These are phyloP conservation scores for Salmacisia buchloeana DNA, from an alignment of 1,284 basidiomycete species.

Conservation along the genomic window DNA sequence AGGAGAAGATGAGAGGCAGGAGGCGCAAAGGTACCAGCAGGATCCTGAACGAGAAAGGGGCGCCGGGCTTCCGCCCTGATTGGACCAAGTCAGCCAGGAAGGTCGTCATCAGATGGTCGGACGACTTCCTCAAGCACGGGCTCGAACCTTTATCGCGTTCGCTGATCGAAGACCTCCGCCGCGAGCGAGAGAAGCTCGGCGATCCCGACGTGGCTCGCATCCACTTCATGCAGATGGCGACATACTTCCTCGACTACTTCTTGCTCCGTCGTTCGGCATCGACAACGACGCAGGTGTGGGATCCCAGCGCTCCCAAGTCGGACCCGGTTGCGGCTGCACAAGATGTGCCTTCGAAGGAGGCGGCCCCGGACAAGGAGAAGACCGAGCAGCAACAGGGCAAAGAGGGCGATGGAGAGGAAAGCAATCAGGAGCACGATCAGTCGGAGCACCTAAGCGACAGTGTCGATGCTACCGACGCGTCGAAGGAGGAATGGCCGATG, in stretches of 20 bases:
- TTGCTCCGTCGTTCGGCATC: constrained; percentile 25
- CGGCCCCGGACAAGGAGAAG: background rate
- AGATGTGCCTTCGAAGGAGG: too few relatives aligned
- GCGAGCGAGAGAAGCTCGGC: constrained; percentile 45
- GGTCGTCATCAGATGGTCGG: constrained; percentile 37
- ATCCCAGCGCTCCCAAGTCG: background rate
- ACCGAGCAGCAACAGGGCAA: constrained; percentile 9
- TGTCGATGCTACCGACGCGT: background rate
- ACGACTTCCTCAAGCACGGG: constrained; percentile 40
- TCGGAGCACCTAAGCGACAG: too few relatives aligned
- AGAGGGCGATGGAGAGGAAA: background rate
- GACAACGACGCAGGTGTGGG: background rate
- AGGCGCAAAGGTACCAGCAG: constrained; percentile 23
- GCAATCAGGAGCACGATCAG: background rate
- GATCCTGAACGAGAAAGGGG: constrained; percentile 36
- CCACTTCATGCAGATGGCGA: constrained; percentile 38
- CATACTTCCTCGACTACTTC: constrained; percentile 48
- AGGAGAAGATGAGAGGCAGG: constrained; percentile 9
- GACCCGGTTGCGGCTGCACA: too few relatives aligned
- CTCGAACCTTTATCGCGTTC: constrained; percentile 38
- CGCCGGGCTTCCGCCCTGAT: constrained; percentile 24
- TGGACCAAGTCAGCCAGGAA: constrained; percentile 37
- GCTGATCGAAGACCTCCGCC: constrained; percentile 44
- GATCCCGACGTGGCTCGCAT: constrained; percentile 43
- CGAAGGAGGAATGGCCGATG: constrained; percentile 6